A percentile compares a stretch with the other conserved stretches of the same genome.
Conservation (phyloP, 2,329 filamentous ascomycete genomes). For the Aspergillus fructus region DNA sequence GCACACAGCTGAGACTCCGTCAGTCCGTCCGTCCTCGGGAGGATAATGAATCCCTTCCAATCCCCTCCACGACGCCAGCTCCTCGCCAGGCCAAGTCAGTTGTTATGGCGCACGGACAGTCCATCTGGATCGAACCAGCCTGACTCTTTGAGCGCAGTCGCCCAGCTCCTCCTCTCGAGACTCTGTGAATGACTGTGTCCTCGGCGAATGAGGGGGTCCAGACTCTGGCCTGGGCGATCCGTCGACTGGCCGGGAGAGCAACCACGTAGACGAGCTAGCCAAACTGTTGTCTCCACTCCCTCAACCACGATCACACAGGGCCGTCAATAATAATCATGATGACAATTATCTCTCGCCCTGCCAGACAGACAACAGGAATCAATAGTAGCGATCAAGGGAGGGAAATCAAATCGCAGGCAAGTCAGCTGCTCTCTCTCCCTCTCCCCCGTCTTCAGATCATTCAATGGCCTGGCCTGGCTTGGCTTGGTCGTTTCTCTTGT, state of each 20-base stretch:
- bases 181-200: too few relatives aligned
- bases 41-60: not conserved
- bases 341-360: too few relatives aligned
- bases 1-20: too few relatives aligned
- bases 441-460: not conserved
- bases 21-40: not conserved
- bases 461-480: too few relatives aligned
- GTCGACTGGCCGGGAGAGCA: constrained; percentile 23
- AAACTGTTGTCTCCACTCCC: not conserved
- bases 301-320: not conserved
- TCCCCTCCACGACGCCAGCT: not conserved
- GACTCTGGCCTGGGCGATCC: constrained; percentile 9
- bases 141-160: not conserved
- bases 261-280: constrained; percentile 17
- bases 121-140: too few relatives aligned
- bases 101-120: too few relatives aligned
- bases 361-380: too few relatives aligned
- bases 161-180: not conserved
- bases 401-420: not conserved
- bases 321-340: not conserved
- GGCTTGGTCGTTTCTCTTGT: too few relatives aligned
- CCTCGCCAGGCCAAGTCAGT: too few relatives aligned
- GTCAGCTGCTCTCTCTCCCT: not conserved
- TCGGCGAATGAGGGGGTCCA: too few relatives aligned
- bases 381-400: not conserved